These are phyloP conservation scores for Iris pallida DNA, from an alignment of 116 monocot genomes.

Conservation along the genomic window DNA sequence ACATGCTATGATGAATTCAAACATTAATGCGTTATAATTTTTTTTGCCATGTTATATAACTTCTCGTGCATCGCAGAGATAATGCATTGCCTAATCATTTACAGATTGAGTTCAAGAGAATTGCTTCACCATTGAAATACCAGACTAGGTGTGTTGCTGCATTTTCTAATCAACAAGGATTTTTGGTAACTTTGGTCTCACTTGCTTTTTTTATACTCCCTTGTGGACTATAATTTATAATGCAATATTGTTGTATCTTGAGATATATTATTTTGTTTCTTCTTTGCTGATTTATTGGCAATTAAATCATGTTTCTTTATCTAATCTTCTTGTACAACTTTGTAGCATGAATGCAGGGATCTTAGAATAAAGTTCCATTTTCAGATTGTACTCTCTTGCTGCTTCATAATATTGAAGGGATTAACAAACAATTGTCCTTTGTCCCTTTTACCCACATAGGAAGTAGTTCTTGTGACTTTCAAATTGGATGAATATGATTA, in stretches of 20 bases:
- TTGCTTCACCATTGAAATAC: constrained; percentile 90
- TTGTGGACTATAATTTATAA: no score
- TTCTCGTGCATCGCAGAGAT: no score
- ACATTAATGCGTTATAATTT: background rate
- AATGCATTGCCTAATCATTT: background rate
- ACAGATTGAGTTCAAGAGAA: constrained; percentile 86
- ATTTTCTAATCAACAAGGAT: constrained; percentile 98
- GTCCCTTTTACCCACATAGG: no score
- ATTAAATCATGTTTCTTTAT: no score
- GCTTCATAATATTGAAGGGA: background rate
- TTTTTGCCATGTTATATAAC: no score
- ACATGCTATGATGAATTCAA: background rate
- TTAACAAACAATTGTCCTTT: background rate
- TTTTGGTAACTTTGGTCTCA: constrained; percentile 54
- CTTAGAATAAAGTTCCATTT: no score
- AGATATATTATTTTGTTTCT: background rate
- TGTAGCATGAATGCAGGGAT: background rate
- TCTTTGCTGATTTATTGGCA: background rate
- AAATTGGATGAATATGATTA: no score
- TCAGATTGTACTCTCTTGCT: no score
- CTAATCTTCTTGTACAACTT: no score
- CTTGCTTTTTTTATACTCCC: background rate
- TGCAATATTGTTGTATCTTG: no score
- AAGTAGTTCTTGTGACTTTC: no score
- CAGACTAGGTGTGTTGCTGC: constrained; percentile 96